Evolutionary conservation across 2,329 filamentous ascomycete genomes (phyloP), one percentile per base, ranked within the genome.

Genomic region (Aspergillus fijiensis): DNA sequence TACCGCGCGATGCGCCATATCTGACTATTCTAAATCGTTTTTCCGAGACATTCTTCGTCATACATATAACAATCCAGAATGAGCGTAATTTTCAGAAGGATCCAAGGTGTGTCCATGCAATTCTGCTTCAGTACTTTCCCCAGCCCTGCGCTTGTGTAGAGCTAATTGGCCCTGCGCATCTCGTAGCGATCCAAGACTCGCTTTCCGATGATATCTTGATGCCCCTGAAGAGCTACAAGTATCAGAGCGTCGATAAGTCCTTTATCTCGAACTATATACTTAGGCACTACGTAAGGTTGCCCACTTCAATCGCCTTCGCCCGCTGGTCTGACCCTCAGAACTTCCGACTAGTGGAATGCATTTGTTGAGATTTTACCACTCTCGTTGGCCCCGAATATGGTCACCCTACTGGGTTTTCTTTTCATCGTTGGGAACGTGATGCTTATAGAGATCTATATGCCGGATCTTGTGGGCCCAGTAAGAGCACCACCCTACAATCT

Each of bases 331-430:
- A 63, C 55, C 48, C 55, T 39, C 27, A 9, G 9, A 53, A 60
- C 56, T 39, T 21, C 5, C n/a, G 31, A 39, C 71, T 77, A 98
- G 94, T 99, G 95, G 95, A 98, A 97, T 85, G 91, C 88, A 66
- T 93, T 93, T 69, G 95, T 98, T 69, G 88, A 96, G 74, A 79
- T 97, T 48, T 80, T 99, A 70, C 95, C 95, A 65, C 80, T 97
- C 86, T 99, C 94, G 93, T 85, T 99, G 57, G 95, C 95, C 29
- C 95, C 95, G 35, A 99, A 99, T 74, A 95, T 97, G 88, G 94
- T 99, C 61, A 99, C 95, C 66, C 83, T 99, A 25, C 78, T 98
- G 51, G 95, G 95, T 60, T 99, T 98, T 84, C 88, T 90, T 79
- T 98, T 94, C 82, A 96, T 99, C 69, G 80, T 99, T 55, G 87